A percentile compares a stretch with the other conserved stretches of the same genome.
phyloP scores from a whole-genome alignment of 2,329 filamentous ascomycete genomes.

The Fusarium incarnatum region DNA sequence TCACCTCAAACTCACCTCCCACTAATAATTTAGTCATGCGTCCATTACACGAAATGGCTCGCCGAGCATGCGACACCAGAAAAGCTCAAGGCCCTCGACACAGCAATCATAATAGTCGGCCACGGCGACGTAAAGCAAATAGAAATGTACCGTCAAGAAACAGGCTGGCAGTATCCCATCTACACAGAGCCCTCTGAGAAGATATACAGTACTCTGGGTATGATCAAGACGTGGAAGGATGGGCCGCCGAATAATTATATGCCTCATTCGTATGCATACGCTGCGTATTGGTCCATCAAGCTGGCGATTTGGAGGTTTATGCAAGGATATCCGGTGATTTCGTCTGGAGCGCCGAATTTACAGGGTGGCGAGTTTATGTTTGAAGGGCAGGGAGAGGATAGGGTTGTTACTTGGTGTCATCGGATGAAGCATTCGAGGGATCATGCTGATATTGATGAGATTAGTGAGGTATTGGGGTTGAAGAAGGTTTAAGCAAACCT shows the following conservation, averaged over 20 bases:
- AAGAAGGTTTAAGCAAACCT: accelerated
- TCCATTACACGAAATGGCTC: slow-evolving; percentile 20
- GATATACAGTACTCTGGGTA: slow-evolving; percentile 21
- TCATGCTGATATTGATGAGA: slow-evolving; percentile 26
- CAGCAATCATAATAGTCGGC: slow-evolving; percentile 23
- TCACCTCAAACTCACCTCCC: accelerated
- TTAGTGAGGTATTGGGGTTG: slow-evolving; percentile 17
- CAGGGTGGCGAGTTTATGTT: slow-evolving; percentile 36
- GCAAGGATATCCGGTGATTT: slow-evolving; percentile 3
- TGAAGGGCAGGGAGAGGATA: slow-evolving; percentile 1
- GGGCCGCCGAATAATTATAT: slow-evolving; percentile 15
- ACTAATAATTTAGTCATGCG: slow-evolving; percentile 17
- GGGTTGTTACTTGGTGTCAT: slow-evolving; percentile 27
- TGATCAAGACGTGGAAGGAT: slow-evolving; percentile 18
- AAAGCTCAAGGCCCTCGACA: slow-evolving; percentile 14
- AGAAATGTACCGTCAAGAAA: slow-evolving; percentile 26
- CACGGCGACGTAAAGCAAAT: slow-evolving; percentile 1
- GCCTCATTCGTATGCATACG: background rate
- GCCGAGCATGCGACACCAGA: slow-evolving; percentile 15
- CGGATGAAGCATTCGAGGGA: slow-evolving; percentile 20
- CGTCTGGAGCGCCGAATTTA: slow-evolving; percentile 5
- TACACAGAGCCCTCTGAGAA: slow-evolving; percentile 24
- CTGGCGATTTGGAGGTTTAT: background rate
- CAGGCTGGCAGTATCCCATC: slow-evolving; percentile 25
- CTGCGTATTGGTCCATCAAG: background rate